Conservation (phyloP, 495 filamentous ascomycete genomes). For the Haplographium delicatum region DNA sequence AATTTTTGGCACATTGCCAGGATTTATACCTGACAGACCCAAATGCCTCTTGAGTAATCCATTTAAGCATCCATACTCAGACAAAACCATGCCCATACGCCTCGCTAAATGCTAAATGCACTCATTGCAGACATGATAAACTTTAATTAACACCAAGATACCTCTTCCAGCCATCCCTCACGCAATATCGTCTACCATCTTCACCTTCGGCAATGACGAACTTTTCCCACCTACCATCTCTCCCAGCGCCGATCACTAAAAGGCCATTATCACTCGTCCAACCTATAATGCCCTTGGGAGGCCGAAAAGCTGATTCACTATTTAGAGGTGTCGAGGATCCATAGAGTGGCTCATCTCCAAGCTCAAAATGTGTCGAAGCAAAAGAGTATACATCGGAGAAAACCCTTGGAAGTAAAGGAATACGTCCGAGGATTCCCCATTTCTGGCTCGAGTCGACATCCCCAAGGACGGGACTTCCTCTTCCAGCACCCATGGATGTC, state of each 20-base stretch:
- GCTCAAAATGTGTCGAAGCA: constrained; percentile 67
- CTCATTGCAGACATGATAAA: background rate
- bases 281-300: constrained; percentile 70
- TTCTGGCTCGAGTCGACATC: constrained; percentile 57
- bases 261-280: constrained; percentile 67
- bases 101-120: constrained; percentile 19
- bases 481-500: constrained; percentile 18
- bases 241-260: constrained; percentile 73
- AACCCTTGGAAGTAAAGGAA: constrained; percentile 71
- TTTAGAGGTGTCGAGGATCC: constrained; percentile 29
- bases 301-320: constrained; percentile 44
- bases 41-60: background rate
- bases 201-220: constrained; percentile 61
- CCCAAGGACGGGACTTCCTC: constrained; percentile 5
- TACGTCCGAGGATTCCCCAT: constrained; percentile 73
- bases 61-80: background rate
- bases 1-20: background rate
- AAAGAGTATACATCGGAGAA: constrained; percentile 86
- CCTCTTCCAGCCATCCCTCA: constrained; percentile 75
- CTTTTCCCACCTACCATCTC: constrained; percentile 79
- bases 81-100: constrained; percentile 10
- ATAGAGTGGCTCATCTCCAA: constrained; percentile 59
- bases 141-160: constrained; percentile 54
- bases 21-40: background rate
- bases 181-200: constrained; percentile 54